These are phyloP conservation scores for Quercus agrifolia DNA, from an alignment of 306 rosid genomes.

Conservation along the genomic window DNA sequence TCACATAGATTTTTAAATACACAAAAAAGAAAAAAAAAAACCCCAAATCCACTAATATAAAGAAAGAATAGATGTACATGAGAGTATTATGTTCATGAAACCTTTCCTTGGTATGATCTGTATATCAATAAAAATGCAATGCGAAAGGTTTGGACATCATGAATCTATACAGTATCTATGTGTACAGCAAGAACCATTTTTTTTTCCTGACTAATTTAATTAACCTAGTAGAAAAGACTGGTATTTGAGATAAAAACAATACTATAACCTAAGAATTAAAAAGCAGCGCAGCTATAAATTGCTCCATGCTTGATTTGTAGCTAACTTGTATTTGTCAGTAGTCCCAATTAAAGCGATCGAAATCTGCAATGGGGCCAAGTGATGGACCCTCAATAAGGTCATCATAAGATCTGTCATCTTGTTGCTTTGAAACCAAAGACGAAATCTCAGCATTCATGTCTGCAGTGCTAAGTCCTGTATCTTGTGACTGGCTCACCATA, in stretches of 20 bases:
- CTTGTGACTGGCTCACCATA: conserved; percentile 58
- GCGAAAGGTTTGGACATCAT: conserved; percentile 36
- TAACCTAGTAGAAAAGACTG: conserved; percentile 16
- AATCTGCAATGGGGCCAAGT: conserved; percentile 43
- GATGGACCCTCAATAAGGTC: conserved; percentile 36
- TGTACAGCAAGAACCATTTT: conserved; percentile 27
- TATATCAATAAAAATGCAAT: conserved; percentile 16
- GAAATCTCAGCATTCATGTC: conserved; percentile 63
- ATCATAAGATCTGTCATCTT: conserved; percentile 36
- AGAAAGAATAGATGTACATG: conserved; percentile 45
- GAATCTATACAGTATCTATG: conserved; percentile 36
- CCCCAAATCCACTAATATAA: conserved; percentile 40
- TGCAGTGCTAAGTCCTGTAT: conserved; percentile 57
- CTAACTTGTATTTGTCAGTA: conserved; percentile 26
- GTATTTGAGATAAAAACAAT: neutral
- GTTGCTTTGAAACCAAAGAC: conserved; percentile 55
- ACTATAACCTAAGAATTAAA: neutral
- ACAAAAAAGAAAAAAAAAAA: conserved; percentile 2
- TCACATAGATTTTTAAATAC: neutral
- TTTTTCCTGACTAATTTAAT: conserved; percentile 7
- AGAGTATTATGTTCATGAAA: conserved; percentile 24
- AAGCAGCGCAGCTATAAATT: too few species aligned
- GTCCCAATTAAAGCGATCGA: conserved; percentile 57
- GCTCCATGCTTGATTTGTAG: neutral
- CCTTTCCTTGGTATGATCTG: conserved; percentile 34